Base-by-base conservation (phyloP, 2,329 filamentous ascomycete genomes). In the Claviceps arundinis region DNA sequence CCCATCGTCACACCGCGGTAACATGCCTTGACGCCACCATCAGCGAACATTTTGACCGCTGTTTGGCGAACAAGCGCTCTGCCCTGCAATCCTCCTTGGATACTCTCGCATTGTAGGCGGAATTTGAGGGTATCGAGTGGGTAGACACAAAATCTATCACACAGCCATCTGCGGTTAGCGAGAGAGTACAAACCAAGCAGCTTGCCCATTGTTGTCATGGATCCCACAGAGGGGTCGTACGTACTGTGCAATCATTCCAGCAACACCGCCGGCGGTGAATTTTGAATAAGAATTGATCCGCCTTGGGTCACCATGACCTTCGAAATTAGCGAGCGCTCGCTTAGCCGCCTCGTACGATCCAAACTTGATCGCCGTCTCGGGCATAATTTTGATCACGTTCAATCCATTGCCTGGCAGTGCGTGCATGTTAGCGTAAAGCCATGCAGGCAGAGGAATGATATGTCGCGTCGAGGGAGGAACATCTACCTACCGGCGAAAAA, bases 381-480 rank as follows among this genome's bases (percentile, higher is more conserved):
- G 93, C 89, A 97, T 95, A 55, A 98, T 93, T 68, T 98, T 98
- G 62, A 96, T 69, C 2, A 98, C 89, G 60, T 98, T 98, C 59
- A 98, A 74, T 3, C 93, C 93, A 63, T 98, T 98, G 40, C 93
- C 90, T 95, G 60, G 5, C 11, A 34, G 37, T 8, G 50, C 37
- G 6, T 19, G 8, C 38, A 26, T 26, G 38, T 48, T 38, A 38
- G 14, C 6, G 7, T 13, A 38, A 30, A 43, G 34, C 9, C 30
- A 34, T 34, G 9, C 4, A 34, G 30, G 3, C 26, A 46, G 4
- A 19, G 24, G 30, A 5, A 46, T 13, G 6, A 47, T 16, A 9
- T 9, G 11, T 40, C 37, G n/a, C 26, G 37, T 40, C 16, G 40
- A 37, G 17, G 24, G 7, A 19, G 22, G 9, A 22, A 8, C 19